A percentile compares a stretch with the other conserved stretches of the same genome.
phyloP scores from a whole-genome alignment of 2,329 filamentous ascomycete genomes.

The Kalaharituber pfeilii region DNA sequence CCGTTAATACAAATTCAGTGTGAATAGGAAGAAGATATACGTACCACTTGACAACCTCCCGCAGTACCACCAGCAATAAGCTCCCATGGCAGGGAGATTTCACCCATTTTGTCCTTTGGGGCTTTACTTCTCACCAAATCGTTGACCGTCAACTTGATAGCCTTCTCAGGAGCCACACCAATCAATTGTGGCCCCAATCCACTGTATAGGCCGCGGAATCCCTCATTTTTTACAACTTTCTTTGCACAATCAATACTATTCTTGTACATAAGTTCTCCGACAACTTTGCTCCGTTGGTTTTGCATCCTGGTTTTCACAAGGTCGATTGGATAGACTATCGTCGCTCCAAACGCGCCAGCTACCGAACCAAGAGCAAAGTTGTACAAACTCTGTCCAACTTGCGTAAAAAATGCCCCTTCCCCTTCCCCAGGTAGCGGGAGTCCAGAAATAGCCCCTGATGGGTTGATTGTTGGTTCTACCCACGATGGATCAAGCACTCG shows the following conservation, averaged over 20 bases:
- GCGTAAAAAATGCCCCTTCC: slow-evolving; percentile 18
- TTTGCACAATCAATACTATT: slow-evolving; percentile 91
- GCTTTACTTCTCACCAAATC: slow-evolving; percentile 68
- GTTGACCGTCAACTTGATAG: slow-evolving; percentile 97
- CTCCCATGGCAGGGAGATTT: slow-evolving; percentile 53
- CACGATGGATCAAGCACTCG: slow-evolving; percentile 91
- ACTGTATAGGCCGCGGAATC: slow-evolving; percentile 75
- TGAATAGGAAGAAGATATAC: slow-evolving; percentile 32
- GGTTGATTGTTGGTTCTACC: slow-evolving; percentile 53
- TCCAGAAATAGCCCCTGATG: slow-evolving; percentile 30
- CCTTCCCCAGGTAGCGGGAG: slow-evolving; percentile 31
- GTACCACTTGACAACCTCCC: slow-evolving; percentile 77
- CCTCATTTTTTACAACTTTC: slow-evolving; percentile 88
- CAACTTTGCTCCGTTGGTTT: slow-evolving; percentile 71
- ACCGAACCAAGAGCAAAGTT: slow-evolving; percentile 80
- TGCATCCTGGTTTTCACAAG: slow-evolving; percentile 97
- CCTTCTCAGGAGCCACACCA: slow-evolving; percentile 93
- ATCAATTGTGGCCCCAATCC: slow-evolving; percentile 89
- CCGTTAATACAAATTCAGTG: slow-evolving; percentile 4
- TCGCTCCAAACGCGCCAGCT: slow-evolving; percentile 91
- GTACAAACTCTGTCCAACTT: slow-evolving; percentile 60
- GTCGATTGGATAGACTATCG: slow-evolving; percentile 99
- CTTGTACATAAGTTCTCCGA: slow-evolving; percentile 81
- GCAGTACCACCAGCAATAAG: slow-evolving; percentile 75
- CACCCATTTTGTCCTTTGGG: slow-evolving; percentile 52